These are phyloP conservation scores for Monocercomonoides exilis DNA, from an alignment of 78 protist species.

Conservation along the genomic window DNA sequence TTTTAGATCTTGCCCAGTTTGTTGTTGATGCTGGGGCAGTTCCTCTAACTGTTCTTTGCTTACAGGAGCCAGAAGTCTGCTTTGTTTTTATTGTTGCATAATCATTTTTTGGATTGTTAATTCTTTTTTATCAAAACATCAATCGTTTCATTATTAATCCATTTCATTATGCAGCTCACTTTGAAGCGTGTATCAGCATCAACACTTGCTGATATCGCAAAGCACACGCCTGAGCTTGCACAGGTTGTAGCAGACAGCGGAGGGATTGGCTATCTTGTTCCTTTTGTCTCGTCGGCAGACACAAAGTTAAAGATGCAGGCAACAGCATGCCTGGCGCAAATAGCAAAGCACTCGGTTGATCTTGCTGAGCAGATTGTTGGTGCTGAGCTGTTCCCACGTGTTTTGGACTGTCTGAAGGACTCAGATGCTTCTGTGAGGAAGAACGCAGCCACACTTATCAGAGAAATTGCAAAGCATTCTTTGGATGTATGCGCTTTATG, in stretches of 20 bases:
- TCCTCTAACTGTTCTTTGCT: slow-evolving; percentile 68
- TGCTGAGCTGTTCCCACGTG: slow-evolving; percentile 72
- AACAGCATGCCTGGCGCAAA: slow-evolving; percentile 60
- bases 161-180: slow-evolving; percentile 47
- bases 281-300: slow-evolving; percentile 52
- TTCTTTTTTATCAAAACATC: no score
- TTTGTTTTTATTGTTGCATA: neutral
- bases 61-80: slow-evolving; percentile 78
- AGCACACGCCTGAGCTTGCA: slow-evolving; percentile 75
- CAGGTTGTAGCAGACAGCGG: slow-evolving; percentile 72
- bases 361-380: slow-evolving; percentile 76
- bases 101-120: neutral
- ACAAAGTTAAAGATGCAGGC: slow-evolving; percentile 75
- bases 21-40: slow-evolving; percentile 81
- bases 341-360: slow-evolving; percentile 79
- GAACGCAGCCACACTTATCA: slow-evolving; percentile 71
- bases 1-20: slow-evolving; percentile 38
- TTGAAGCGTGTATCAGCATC: slow-evolving; percentile 74
- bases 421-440: slow-evolving; percentile 59
- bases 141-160: no score
- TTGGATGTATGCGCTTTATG: slow-evolving; percentile 33
- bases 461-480: slow-evolving; percentile 79
- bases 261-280: slow-evolving; percentile 68
- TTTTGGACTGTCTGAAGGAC: slow-evolving; percentile 68
- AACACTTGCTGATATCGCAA: slow-evolving; percentile 65